Evolutionary conservation across 2,329 filamentous ascomycete genomes (phyloP).

Genomic region (Ophiosphaerella narmari): DNA sequence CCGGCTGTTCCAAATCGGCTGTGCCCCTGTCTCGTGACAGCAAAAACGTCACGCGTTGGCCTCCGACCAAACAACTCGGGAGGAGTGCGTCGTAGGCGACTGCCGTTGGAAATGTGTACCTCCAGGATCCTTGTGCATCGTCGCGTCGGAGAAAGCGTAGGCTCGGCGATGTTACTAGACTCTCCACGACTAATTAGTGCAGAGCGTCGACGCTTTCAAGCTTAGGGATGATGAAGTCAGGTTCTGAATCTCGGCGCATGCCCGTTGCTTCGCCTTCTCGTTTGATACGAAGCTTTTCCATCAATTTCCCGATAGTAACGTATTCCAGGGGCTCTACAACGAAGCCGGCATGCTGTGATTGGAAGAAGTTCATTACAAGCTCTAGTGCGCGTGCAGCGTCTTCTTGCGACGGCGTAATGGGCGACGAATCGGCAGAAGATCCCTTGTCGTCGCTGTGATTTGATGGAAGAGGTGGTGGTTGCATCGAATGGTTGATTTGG

Average conservation of each 20-base stretch:
- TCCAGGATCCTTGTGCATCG: constrained; percentile 8
- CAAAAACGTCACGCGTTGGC: constrained; percentile 9
- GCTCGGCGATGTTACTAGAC: constrained; percentile 9
- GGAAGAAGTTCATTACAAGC: constrained; percentile 80
- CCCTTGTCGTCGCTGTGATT: constrained; percentile 26
- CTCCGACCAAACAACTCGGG: constrained; percentile 16
- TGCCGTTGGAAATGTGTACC: constrained; percentile 17
- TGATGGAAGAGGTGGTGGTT: constrained; percentile 53
- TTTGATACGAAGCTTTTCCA: constrained; percentile 80
- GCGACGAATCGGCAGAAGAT: constrained; percentile 47
- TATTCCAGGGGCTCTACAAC: constrained; percentile 80
- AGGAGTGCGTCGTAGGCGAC: constrained; percentile 12
- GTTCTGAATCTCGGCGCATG: constrained; percentile 44
- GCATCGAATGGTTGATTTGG: constrained; percentile 49
- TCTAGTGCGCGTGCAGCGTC: constrained; percentile 83
- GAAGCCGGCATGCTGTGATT: constrained; percentile 69
- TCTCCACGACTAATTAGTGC: constrained; percentile 24
- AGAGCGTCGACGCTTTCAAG: constrained; percentile 36
- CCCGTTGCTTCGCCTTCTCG: constrained; percentile 48
- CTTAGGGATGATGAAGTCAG: constrained; percentile 36
- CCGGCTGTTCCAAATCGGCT: constrained; percentile 9
- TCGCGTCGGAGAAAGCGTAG: constrained; percentile 12
- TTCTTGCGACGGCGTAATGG: constrained; percentile 73
- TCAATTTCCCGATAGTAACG: constrained; percentile 76
- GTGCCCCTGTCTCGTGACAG: constrained; percentile 16